A percentile compares a stretch with the other conserved stretches of the same genome.
These are phyloP conservation scores for Astragalus membranaceus DNA, from an alignment of 306 rosid genomes.

Conservation along the genomic window DNA sequence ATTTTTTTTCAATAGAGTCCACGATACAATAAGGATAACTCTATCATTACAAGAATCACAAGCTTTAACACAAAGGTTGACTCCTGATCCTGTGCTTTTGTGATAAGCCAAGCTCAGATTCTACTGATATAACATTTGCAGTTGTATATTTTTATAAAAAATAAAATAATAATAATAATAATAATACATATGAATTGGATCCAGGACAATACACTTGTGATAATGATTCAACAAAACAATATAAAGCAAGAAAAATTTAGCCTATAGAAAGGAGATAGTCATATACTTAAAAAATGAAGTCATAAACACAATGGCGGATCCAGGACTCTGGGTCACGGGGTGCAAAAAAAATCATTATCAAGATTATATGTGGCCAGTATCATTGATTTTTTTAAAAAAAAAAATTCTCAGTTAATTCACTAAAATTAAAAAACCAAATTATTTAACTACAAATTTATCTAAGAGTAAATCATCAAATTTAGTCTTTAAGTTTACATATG, in stretches of 20 bases:
- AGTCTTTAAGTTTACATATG: too few species aligned
- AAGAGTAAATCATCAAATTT: too few species aligned
- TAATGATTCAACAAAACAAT: conserved; percentile 1
- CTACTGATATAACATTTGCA: background rate
- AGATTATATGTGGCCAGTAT: too few species aligned
- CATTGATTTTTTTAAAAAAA: too few species aligned
- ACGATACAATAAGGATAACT: background rate
- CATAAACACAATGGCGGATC: background rate
- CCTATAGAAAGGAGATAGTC: conserved; percentile 9
- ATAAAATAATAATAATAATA: background rate
- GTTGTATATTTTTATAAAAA: background rate
- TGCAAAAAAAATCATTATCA: too few species aligned
- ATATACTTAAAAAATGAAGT: background rate
- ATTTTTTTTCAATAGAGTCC: background rate
- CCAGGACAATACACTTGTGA: background rate
- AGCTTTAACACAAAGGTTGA: background rate
- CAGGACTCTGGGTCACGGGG: too few species aligned
- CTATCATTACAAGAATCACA: background rate
- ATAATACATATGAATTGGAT: background rate
- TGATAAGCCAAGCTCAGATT: background rate
- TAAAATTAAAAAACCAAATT: too few species aligned
- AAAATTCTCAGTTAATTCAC: too few species aligned
- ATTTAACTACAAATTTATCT: too few species aligned
- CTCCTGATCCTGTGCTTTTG: background rate
- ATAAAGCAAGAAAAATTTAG: background rate